phyloP scores from a whole-genome alignment of 2,329 filamentous ascomycete genomes.

The Aschersonia sp. region DNA sequence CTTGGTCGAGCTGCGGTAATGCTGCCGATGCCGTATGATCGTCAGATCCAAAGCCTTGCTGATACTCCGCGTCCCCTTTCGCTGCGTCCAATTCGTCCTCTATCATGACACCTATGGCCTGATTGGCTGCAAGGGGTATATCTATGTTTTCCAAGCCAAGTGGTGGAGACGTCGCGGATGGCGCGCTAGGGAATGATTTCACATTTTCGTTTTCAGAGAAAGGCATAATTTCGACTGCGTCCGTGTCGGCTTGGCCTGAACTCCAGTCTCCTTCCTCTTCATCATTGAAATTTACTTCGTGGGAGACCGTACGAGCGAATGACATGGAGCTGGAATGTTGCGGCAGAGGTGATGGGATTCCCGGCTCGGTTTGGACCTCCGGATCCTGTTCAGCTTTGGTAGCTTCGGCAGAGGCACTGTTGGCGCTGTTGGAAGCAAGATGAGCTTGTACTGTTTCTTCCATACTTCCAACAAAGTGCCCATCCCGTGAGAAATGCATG shows the following conservation, averaged over 20 bases:
- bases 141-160: slow-evolving; percentile 11
- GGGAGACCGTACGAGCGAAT: slow-evolving; percentile 49
- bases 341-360: slow-evolving; percentile 14
- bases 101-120: slow-evolving; percentile 38
- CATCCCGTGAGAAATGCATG: not conserved
- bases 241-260: slow-evolving; percentile 33
- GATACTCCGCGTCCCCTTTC: slow-evolving; percentile 23
- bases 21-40: slow-evolving; percentile 4
- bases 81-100: slow-evolving; percentile 35
- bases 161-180: slow-evolving; percentile 16
- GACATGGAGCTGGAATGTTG: slow-evolving; percentile 48
- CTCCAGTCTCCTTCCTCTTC: slow-evolving; percentile 48
- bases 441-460: not conserved
- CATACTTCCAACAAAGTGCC: not conserved
- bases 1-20: slow-evolving; percentile 9
- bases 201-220: slow-evolving; percentile 40
- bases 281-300: slow-evolving; percentile 44
- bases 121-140: slow-evolving; percentile 29
- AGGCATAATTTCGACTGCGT: slow-evolving; percentile 47
- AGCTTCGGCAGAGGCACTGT: not conserved
- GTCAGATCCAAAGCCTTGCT: slow-evolving; percentile 5
- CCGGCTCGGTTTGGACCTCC: not conserved
- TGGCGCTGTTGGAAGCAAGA: not conserved
- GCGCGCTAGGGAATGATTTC: slow-evolving; percentile 42
- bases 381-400: not conserved